Base-by-base conservation (phyloP, 2,329 filamentous ascomycete genomes). In the Beauveria varroae region DNA sequence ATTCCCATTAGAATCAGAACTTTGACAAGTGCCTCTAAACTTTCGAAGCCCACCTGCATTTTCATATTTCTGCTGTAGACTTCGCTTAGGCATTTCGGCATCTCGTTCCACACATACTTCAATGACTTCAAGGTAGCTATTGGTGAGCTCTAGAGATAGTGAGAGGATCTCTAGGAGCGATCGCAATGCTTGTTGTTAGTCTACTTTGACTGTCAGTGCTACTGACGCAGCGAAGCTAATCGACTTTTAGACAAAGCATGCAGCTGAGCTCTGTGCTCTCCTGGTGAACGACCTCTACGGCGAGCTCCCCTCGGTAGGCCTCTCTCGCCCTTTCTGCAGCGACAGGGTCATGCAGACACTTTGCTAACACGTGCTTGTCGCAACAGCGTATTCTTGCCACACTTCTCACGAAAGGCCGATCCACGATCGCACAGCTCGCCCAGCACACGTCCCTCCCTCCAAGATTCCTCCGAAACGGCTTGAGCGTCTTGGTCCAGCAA, bases 281-380 rank as follows among this genome's bases (percentile, higher is more conserved):
- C 83, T 97, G 65, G 88, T 98, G 65, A 87, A 92, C 72, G 92
- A 97, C 73, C 82, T 90, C 63, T 93, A 95, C 74, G 95, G 95
- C 71, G 90, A 96, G 77, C 86, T 98, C 63, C 91, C 92, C 64
- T 91, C 91, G 72, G 93, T 97, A 89, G 70, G 88, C n/a, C 28
- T 54, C 37, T 40, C 7, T 6, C 4, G 26, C 12, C 6, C 5
- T 34, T 30, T 30, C 3, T 24, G 12, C 20, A 41, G 20, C 14
- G 14, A 20, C 28, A 41, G 37, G 28, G 28, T 47, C 6, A 37
- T 37, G 34, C 34, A 43, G 9, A 12, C 7, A 37, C 14, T 20
- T 20, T 24, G 41, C 50, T 52, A 46, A 47, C 40, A 46, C 14
- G 5, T 2, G 5, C 18, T 12, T 22, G 28, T 79, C 37, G 58